Base-by-base conservation (phyloP, 768 basidiomycete genomes). In the Fomitopsis serialis region DNA sequence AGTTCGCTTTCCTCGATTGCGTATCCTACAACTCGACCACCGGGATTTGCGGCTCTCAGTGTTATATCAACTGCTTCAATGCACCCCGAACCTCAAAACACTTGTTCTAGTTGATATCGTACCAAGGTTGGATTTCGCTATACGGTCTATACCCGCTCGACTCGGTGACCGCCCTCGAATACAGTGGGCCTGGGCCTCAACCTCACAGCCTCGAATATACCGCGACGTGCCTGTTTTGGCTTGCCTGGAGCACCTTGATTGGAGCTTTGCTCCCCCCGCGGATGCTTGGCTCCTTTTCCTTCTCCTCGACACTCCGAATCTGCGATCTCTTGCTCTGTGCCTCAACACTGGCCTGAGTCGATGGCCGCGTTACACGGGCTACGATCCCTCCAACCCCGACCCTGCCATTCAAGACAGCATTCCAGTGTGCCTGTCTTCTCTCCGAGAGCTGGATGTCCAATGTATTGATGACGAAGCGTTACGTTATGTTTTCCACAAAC, bases 391-490 rank as follows among this genome's bases (percentile, higher is more conserved):
- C 29, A 11, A 11, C 11, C 25, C 36, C 15, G 32, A 51, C 19
- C 46, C 44, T 13, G 19, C 52, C 12, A 19, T 54, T 58, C n/a
- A 57, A n/a, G n/a, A n/a, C n/a, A n/a, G n/a, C n/a, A n/a, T n/a
- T n/a, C n/a, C n/a, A n/a, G n/a, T n/a, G n/a, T n/a, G n/a, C n/a
- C n/a, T 55, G 67, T 70, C 60, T 56, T 63, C 54, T 6, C 65
- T 82, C 29, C 71, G 70, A 50, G 75, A 78, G 37, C 66, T 81
- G 13, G 71, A 66, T 45, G 56, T 81, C 15, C 73, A 75, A 58
- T 76, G 69, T 55, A 63, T 67, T 15, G 67, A 72, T 35, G 70
- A 72, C 36, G 76, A 79, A 36, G 61, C 66, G 1, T 62, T 75
- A 27, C 60, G 63, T 17, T 65, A 67, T 23, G 67, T 74, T 5